Percentiles rank a stretch among this genome's conserved stretches.
Evolutionary conservation across 2,329 filamentous ascomycete species (phyloP).

Genomic region (Lachnellula cervina): DNA sequence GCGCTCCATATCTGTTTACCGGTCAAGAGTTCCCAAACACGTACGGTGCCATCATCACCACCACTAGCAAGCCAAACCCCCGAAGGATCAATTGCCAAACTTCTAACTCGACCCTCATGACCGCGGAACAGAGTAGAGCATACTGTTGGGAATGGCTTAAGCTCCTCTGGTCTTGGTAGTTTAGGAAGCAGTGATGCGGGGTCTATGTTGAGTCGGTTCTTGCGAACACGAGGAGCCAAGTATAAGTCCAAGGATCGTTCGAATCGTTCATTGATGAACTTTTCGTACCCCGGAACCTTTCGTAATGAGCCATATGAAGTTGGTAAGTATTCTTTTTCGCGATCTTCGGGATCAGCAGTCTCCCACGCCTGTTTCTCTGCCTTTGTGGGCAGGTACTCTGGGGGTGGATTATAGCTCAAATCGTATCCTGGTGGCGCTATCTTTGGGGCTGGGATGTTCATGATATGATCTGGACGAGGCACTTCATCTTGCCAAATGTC

Average conservation of each 20-base stretch:
- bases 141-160: constrained; percentile 90
- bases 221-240: constrained; percentile 82
- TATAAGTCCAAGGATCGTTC: constrained; percentile 94
- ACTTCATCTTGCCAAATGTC: constrained; percentile 96
- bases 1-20: constrained; percentile 85
- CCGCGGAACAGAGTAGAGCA: constrained; percentile 83
- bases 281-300: constrained; percentile 86
- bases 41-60: constrained; percentile 87
- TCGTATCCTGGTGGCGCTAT: constrained; percentile 89
- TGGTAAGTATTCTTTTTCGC: constrained; percentile 84
- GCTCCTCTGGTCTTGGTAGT: constrained; percentile 84
- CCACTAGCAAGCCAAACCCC: constrained; percentile 85
- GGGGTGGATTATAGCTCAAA: constrained; percentile 91
- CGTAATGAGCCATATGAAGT: constrained; percentile 77
- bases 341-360: constrained; percentile 79
- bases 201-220: constrained; percentile 95
- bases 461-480: constrained; percentile 74
- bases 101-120: constrained; percentile 82
- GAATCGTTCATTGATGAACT: constrained; percentile 91
- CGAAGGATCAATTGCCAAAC: constrained; percentile 77
- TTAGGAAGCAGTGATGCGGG: constrained; percentile 89
- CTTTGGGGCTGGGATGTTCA: constrained; percentile 95
- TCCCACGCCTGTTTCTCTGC: constrained; percentile 85
- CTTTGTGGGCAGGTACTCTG: constrained; percentile 85
- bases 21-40: constrained; percentile 83